Conservation (phyloP, 1,139 yeast genomes). For the Hansenula anomala region DNA sequence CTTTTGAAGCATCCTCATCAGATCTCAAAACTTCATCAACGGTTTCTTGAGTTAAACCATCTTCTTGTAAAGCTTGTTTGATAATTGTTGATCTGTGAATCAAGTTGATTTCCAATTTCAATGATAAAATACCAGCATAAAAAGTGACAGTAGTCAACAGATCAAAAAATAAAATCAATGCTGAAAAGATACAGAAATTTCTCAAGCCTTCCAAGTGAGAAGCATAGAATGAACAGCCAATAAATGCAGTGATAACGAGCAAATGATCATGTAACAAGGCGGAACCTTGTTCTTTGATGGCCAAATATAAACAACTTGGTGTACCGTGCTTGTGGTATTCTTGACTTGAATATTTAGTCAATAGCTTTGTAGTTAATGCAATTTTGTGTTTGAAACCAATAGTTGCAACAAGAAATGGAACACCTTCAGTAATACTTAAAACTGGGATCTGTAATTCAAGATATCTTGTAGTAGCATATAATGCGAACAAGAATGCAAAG, state of each 20-base stretch:
- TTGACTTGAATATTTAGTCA: conserved; percentile 35
- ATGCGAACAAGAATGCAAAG: conserved; percentile 83
- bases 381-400: conserved; percentile 91
- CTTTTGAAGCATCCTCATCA: conserved; percentile 30
- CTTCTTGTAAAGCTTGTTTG: conserved; percentile 86
- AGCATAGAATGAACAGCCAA: conserved; percentile 65
- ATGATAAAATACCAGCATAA: conserved; percentile 77
- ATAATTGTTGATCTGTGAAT: conserved; percentile 83
- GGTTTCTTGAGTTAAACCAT: conserved; percentile 74
- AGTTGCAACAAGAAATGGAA: conserved; percentile 89
- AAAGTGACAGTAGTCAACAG: conserved; percentile 74
- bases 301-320: conserved; percentile 40
- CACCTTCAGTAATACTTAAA: conserved; percentile 79
- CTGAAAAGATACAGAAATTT: conserved; percentile 78
- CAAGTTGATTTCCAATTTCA: conserved; percentile 85
- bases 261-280: conserved; percentile 76
- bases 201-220: conserved; percentile 68
- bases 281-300: conserved; percentile 64
- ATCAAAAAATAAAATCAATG: conserved; percentile 71
- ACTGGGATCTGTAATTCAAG: conserved; percentile 60
- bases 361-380: conserved; percentile 62
- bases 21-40: conserved; percentile 64
- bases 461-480: conserved; percentile 51
- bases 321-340: conserved; percentile 28
- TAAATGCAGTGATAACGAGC: conserved; percentile 69